Evolutionary conservation across 1,284 basidiomycete species (phyloP).

Genomic region (Tetrapyrgos nigripes): DNA sequence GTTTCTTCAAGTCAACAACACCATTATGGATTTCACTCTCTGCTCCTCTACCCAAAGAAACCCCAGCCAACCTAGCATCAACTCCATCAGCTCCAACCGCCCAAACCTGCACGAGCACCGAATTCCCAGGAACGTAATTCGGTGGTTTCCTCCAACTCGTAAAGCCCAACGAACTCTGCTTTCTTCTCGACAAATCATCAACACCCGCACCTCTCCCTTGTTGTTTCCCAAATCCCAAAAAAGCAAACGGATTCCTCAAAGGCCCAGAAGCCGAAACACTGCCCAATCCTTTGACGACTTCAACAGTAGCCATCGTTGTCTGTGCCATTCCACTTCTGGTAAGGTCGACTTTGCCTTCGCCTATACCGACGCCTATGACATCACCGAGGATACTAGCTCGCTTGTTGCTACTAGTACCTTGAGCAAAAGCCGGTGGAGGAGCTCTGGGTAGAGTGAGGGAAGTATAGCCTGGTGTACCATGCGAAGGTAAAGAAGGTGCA

Average conservation of each 20-base stretch:
- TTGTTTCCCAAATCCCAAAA: background rate
- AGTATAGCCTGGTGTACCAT: conserved; percentile 68
- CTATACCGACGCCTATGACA: conserved; percentile 17
- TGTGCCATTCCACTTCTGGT: conserved; percentile 79
- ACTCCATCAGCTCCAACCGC: conserved; percentile 81
- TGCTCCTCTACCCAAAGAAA: too few species aligned
- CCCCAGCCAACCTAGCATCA: conserved; percentile 68
- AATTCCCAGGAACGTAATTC: conserved; percentile 64
- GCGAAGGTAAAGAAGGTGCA: conserved; percentile 49
- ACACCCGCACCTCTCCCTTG: background rate
- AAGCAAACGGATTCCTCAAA: conserved; percentile 20
- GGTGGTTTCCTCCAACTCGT: conserved; percentile 79
- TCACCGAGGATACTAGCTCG: conserved; percentile 10
- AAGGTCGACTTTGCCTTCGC: conserved; percentile 65
- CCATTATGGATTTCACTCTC: background rate
- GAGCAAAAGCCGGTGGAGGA: conserved; percentile 44
- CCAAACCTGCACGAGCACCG: conserved; percentile 85
- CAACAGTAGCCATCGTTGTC: conserved; percentile 86
- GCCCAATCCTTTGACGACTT: conserved; percentile 74
- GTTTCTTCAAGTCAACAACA: too few species aligned
- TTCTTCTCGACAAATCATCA: background rate
- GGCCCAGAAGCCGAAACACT: conserved; percentile 18
- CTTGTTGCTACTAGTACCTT: conserved; percentile 12
- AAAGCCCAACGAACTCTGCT: conserved; percentile 53
- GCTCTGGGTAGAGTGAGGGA: conserved; percentile 75